Conservation (phyloP, 495 filamentous ascomycete genomes). For the Hypomontagnella submonticulosa region DNA sequence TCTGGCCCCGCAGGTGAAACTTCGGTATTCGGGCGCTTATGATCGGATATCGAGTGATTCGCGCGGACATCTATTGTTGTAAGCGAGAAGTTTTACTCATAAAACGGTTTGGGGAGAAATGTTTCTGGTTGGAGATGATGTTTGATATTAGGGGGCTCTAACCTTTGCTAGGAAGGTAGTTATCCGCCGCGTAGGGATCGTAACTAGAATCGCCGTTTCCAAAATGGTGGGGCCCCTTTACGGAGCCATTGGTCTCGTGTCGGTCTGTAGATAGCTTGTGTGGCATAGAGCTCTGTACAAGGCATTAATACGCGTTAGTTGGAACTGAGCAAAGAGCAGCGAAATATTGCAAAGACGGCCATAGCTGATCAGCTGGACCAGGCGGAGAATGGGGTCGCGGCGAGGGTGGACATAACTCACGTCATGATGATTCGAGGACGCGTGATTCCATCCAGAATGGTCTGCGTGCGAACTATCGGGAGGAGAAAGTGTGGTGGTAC, state of each 20-base stretch:
- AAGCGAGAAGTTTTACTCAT: background rate
- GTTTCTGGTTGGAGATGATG: background rate
- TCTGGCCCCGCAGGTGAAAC: constrained; percentile 17
- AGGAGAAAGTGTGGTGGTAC: constrained; percentile 60
- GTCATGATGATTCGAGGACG: constrained; percentile 52
- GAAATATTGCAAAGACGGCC: background rate
- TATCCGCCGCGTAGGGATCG: constrained; percentile 33
- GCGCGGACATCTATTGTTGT: constrained; percentile 22
- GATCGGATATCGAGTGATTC: constrained; percentile 31
- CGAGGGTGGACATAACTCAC: constrained; percentile 42
- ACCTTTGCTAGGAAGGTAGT: constrained; percentile 40
- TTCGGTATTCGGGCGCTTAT: constrained; percentile 34
- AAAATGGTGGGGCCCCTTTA: constrained; percentile 39
- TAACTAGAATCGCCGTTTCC: constrained; percentile 49
- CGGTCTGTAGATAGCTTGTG: constrained; percentile 38
- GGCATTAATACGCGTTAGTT: constrained; percentile 20
- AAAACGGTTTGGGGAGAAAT: background rate
- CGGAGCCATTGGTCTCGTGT: constrained; percentile 32
- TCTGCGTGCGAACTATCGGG: constrained; percentile 63
- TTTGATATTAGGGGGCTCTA: background rate
- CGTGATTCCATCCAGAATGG: constrained; percentile 63
- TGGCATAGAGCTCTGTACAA: constrained; percentile 32
- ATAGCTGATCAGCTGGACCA: constrained; percentile 9
- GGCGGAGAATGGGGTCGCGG: constrained; percentile 6
- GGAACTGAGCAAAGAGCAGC: background rate